Conservation (phyloP, 352 stramenopile genomes). For the Pythium apleroticum region DNA sequence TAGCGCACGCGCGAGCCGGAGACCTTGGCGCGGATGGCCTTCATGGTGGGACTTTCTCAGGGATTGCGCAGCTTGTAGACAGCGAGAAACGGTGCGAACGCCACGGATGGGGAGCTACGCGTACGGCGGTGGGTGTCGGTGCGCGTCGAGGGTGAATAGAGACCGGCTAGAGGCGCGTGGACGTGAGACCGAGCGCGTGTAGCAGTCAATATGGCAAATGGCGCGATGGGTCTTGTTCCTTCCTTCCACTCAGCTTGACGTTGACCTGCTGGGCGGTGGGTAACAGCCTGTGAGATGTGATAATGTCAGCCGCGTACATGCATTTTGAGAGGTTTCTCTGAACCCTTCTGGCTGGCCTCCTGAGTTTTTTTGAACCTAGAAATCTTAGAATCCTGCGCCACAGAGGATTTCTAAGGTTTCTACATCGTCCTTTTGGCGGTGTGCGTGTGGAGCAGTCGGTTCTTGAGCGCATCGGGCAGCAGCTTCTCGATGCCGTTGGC, state of each 20-base stretch:
- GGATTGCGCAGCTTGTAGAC: slow-evolving; percentile 3
- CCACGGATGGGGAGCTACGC: background rate
- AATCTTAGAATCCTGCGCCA: background rate
- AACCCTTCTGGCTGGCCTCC: background rate
- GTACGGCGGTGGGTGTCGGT: background rate
- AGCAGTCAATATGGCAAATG: background rate
- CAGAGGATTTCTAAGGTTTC: background rate
- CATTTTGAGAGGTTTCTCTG: slow-evolving; percentile 19
- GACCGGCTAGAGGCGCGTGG: background rate
- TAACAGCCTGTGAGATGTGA: background rate
- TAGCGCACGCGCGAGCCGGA: slow-evolving; percentile 83
- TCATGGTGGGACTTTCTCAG: slow-evolving; percentile 41
- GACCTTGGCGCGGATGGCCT: slow-evolving; percentile 71
- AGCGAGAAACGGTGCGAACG: background rate
- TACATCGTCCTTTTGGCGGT: background rate
- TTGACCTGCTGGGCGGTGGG: slow-evolving; percentile 3
- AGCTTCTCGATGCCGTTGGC: slow-evolving; percentile 5
- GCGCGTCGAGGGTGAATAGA: background rate
- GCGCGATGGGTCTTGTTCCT: background rate
- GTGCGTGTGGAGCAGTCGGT: slow-evolving; percentile 15
- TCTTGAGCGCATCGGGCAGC: slow-evolving; percentile 3
- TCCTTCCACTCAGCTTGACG: background rate
- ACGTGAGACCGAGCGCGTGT: background rate
- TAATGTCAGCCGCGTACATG: background rate
- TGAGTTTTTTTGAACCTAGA: background rate